Base-by-base conservation (phyloP, 2,329 filamentous ascomycete species). In the Penicillium sp. region DNA sequence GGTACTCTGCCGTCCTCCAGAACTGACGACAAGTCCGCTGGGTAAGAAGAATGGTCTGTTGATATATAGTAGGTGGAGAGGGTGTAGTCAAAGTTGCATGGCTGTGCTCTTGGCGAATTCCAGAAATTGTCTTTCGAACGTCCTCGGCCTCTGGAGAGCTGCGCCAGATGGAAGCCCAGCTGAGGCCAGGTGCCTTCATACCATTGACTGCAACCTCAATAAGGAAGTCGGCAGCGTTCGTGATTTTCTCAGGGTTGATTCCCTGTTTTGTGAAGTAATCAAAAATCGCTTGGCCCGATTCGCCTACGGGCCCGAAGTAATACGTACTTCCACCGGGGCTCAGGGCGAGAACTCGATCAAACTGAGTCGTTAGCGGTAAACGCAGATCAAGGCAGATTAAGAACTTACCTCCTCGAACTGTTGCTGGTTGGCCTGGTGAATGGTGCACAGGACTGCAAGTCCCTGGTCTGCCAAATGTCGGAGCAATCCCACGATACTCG, bases 111-210 rank as follows among this genome's bases (percentile, higher is more conserved):
- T 81, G 78, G 0, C 67, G 84, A 46, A 91, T 83, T 4, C 77
- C 75, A 35, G 85, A 77, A 46, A 91, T 90, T 63, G 90, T 86
- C 8, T 84, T 74, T 5, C 85, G 73, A 4, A 90, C 78, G 2
- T 74, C 69, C 42, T 80, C 73, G 27, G 83, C 83, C 66, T 90
- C 83, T 21, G 81, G 74, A 1, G 86, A 89, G 25, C 80, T 79
- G 14, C 77, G 75, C 89, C 89, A 92, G 63, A 89, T 83, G 11
- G 88, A 81, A 61, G 87, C 85, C 88, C 88, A 91, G 65, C 90
- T 79, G 46, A n/a, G n/a, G 5, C 37, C 26, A 29, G 46, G 35
- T 26, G 10, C 14, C 21, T 44, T 33, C 1, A 89, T 83, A 11
- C 90, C 90, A 26, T 90, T 89, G 53, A 90, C 90, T 42, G 93